Base-by-base conservation (phyloP, 2,329 filamentous ascomycete species). In the Verticillium tricorpus region DNA sequence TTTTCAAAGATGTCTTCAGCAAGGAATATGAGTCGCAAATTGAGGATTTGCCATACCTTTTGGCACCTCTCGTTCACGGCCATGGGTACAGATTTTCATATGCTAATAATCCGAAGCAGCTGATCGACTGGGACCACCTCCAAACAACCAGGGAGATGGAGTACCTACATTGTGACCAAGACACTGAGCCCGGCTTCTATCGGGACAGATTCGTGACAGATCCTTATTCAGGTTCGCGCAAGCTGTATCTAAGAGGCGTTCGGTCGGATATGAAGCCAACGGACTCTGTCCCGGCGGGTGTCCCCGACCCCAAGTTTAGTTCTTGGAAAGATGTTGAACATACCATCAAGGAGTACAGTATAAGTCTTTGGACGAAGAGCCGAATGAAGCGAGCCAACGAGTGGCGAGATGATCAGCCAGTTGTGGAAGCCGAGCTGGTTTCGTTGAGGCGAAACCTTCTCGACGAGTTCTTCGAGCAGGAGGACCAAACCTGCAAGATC, bases 1-100 rank as follows among this genome's bases (percentile, higher is more conserved):
- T 96, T 0, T 97, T 96, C 73, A 78, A 85, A 17, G 92, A 98
- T 67, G 79, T 97, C 0, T 98, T 97, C 77, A 94, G 93, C 73
- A 99, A 99, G 73, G 81, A 82, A 3, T 99, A 92, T 69, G 86
- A 90, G 57, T 78, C 84, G 0, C 80, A 86, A 17, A 67, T 80
- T 0, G 74, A 81, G 1, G 86, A 88, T 32, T 83, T 97, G 72
- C 89, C 93, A 0, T 99, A 97, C 73, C 97, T 93, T 78, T 70
- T 97, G 15, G 90, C 87, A 0, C 94, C 95, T 0, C 57, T 19
- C 22, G 25, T 19, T 0, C 50, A 69, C 11, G 52, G 40, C 1
- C 76, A 79, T 55, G 63, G 63, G 17, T 71, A 68, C 25, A 62
- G 68, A 45, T 70, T 71, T 34, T n/a, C 64, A 0, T 58, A 62